phyloP scores from a whole-genome alignment of 2,329 filamentous ascomycete genomes.

The Claviceps sp. region DNA sequence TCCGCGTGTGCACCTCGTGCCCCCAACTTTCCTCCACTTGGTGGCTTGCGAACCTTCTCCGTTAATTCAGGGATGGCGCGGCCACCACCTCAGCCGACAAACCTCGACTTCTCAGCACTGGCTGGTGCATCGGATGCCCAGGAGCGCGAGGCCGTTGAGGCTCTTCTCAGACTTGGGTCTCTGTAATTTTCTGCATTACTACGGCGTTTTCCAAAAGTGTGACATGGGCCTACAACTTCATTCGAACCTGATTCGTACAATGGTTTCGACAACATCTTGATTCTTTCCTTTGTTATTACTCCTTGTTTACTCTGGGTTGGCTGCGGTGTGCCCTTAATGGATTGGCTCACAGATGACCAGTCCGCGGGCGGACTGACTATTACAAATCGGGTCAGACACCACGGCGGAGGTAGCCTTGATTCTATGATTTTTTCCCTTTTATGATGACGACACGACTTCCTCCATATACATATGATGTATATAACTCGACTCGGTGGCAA shows the following conservation, averaged over 20 bases:
- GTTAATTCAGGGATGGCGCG: slow-evolving; percentile 38
- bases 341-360: slow-evolving; percentile 3
- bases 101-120: slow-evolving; percentile 38
- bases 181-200: slow-evolving; percentile 39
- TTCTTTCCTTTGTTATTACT: background rate
- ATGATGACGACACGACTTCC: slow-evolving; percentile 22
- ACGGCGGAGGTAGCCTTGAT: slow-evolving; percentile 20
- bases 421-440: slow-evolving; percentile 11
- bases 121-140: slow-evolving; percentile 48
- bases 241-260: background rate
- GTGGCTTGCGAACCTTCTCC: slow-evolving; percentile 35
- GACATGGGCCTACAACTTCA: background rate
- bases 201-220: slow-evolving; percentile 3
- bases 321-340: background rate
- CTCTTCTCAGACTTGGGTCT: slow-evolving; percentile 69
- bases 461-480: background rate
- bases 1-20: slow-evolving; percentile 29
- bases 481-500: background rate
- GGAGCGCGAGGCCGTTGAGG: slow-evolving; percentile 72
- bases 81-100: slow-evolving; percentile 36
- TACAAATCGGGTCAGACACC: slow-evolving; percentile 17
- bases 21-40: slow-evolving; percentile 35
- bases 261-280: background rate
- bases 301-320: background rate
- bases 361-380: slow-evolving; percentile 5